These are phyloP conservation scores for Phyllosticta capitalensis DNA, from an alignment of 2,329 filamentous ascomycete species.

Conservation along the genomic window DNA sequence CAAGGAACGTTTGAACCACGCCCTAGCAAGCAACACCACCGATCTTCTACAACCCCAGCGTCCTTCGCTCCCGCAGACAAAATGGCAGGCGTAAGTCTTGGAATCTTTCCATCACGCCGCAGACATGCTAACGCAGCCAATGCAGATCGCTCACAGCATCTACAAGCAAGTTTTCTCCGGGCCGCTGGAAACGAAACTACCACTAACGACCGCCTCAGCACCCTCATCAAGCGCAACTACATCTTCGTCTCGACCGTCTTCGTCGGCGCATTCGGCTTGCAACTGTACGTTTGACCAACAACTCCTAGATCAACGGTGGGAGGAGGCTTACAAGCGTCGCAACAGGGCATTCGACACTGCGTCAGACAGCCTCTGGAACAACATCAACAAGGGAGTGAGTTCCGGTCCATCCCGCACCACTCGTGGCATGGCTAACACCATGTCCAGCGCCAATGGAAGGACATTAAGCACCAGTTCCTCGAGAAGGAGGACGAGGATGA, in stretches of 20 bases:
- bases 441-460: slow-evolving; percentile 94
- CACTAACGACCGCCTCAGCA: slow-evolving; percentile 45
- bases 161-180: slow-evolving; percentile 37
- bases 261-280: slow-evolving; percentile 75
- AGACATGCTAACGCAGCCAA: slow-evolving; percentile 19
- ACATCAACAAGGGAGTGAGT: slow-evolving; percentile 83
- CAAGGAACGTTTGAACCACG: slow-evolving; percentile 15
- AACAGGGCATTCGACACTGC: slow-evolving; percentile 69
- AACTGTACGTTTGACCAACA: slow-evolving; percentile 60
- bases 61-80: slow-evolving; percentile 22
- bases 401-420: not conserved
- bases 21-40: slow-evolving; percentile 18
- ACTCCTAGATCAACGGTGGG: slow-evolving; percentile 10
- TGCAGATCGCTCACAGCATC: slow-evolving; percentile 44
- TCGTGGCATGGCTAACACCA: slow-evolving; percentile 16
- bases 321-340: slow-evolving; percentile 10
- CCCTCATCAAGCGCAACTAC: slow-evolving; percentile 77
- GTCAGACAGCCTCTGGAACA: slow-evolving; percentile 85
- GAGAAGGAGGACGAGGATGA: slow-evolving; percentile 59
- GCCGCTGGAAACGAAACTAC: slow-evolving; percentile 18
- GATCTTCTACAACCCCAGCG: slow-evolving; percentile 15
- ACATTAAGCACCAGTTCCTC: slow-evolving; percentile 87
- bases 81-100: slow-evolving; percentile 50
- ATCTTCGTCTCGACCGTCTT: slow-evolving; percentile 85
- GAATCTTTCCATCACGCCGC: slow-evolving; percentile 15